phyloP scores from a whole-genome alignment of 306 rosid genomes.

The Mimosa bimucronata region DNA sequence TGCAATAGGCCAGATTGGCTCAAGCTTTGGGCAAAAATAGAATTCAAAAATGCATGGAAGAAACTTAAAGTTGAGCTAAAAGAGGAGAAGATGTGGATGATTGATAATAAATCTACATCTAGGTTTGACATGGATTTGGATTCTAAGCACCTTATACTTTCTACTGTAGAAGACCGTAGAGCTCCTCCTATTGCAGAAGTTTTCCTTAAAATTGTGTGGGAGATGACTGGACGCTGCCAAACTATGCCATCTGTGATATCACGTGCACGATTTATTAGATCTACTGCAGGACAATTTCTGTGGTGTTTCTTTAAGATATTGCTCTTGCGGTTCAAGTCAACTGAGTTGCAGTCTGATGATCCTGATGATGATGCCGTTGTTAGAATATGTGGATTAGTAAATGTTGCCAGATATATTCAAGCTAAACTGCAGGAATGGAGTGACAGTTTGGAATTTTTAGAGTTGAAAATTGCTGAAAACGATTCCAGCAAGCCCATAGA shows the following conservation, averaged over 20 bases:
- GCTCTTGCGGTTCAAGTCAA: slow-evolving; percentile 56
- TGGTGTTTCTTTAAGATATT: slow-evolving; percentile 73
- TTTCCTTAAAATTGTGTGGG: slow-evolving; percentile 64
- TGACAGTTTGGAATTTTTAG: slow-evolving; percentile 66
- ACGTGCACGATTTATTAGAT: slow-evolving; percentile 58
- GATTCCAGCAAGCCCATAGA: slow-evolving; percentile 43
- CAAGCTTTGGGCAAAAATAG: slow-evolving; percentile 80
- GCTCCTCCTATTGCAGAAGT: slow-evolving; percentile 66
- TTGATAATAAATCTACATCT: slow-evolving; percentile 37
- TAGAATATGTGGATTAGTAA: slow-evolving; percentile 56
- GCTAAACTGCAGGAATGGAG: slow-evolving; percentile 68
- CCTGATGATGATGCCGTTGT: slow-evolving; percentile 45
- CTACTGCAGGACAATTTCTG: slow-evolving; percentile 64
- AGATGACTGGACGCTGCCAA: slow-evolving; percentile 63
- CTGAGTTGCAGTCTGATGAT: slow-evolving; percentile 45
- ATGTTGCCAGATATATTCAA: slow-evolving; percentile 66
- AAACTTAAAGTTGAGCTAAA: slow-evolving; percentile 58
- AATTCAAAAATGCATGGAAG: slow-evolving; percentile 70
- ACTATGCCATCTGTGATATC: slow-evolving; percentile 58
- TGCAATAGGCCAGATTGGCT: slow-evolving; percentile 69
- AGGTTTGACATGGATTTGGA: slow-evolving; percentile 41
- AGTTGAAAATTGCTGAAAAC: slow-evolving; percentile 69
- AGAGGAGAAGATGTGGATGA: slow-evolving; percentile 63
- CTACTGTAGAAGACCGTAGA: slow-evolving; percentile 57
- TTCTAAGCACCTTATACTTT: slow-evolving; percentile 40